These are phyloP conservation scores for Moesziomyces sp. DNA, from an alignment of 1,284 basidiomycete species.

Conservation along the genomic window DNA sequence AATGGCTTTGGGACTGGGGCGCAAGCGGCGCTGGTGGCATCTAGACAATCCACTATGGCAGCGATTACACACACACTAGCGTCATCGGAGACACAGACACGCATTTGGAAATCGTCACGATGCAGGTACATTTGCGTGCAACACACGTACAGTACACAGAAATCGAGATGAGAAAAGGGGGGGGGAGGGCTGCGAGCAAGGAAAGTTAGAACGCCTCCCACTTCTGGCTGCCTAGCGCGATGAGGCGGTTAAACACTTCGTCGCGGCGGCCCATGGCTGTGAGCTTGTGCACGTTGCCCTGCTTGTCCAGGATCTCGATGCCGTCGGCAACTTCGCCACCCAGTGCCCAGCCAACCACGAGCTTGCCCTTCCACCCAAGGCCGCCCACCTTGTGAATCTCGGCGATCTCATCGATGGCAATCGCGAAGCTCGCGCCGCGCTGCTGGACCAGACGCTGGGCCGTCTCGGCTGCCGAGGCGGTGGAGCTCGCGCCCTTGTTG, in stretches of 20 bases:
- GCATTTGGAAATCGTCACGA: background rate
- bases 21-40: slow-evolving; percentile 20
- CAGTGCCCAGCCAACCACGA: slow-evolving; percentile 60
- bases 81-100: background rate
- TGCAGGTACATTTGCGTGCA: background rate
- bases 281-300: slow-evolving; percentile 54
- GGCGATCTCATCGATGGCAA: slow-evolving; percentile 64
- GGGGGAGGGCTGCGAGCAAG: background rate
- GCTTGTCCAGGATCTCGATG: slow-evolving; percentile 52
- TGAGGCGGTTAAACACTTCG: slow-evolving; percentile 66
- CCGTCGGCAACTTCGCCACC: slow-evolving; percentile 55
- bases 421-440: slow-evolving; percentile 42
- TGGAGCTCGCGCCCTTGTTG: slow-evolving; percentile 13
- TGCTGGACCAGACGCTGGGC: slow-evolving; percentile 35
- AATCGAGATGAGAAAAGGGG: background rate
- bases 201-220: slow-evolving; percentile 45
- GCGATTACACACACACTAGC: too few relatives aligned
- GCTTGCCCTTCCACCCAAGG: slow-evolving; percentile 66
- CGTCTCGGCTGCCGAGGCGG: slow-evolving; percentile 22
- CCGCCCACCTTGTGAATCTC: slow-evolving; percentile 66
- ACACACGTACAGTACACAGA: background rate
- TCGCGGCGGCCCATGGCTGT: slow-evolving; percentile 67
- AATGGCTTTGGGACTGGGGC: slow-evolving; percentile 57
- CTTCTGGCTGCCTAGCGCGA: slow-evolving; percentile 50
- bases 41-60: background rate